Evolutionary conservation across 1,284 basidiomycete genomes (phyloP).

Genomic region (Paramarasmius palmivorus): DNA sequence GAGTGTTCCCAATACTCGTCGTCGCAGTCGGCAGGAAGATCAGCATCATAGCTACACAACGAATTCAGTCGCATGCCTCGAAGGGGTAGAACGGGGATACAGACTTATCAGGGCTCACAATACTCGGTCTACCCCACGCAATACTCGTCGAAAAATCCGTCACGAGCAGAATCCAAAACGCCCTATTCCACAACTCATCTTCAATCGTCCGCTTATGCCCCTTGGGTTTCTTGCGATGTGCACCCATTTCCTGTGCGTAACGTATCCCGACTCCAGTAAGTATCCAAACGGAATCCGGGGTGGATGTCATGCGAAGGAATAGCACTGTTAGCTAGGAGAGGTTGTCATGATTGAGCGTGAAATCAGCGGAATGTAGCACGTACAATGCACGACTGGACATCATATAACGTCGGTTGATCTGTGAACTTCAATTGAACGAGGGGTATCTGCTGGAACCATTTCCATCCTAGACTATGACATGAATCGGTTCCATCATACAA

Average conservation of each 20-base stretch:
- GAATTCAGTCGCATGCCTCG: neutral
- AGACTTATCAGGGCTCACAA: conserved; percentile 52
- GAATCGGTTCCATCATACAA: conserved; percentile 24
- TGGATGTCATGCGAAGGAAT: conserved; percentile 46
- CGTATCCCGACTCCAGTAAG: conserved; percentile 55
- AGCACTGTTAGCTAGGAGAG: conserved; percentile 31
- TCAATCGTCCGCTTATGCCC: conserved; percentile 29
- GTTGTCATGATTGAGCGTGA: neutral
- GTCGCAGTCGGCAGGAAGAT: conserved; percentile 59
- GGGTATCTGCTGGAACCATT: conserved; percentile 34
- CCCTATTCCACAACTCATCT: conserved; percentile 59
- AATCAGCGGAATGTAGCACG: neutral
- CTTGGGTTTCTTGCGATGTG: conserved; percentile 21
- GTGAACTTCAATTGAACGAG: neutral
- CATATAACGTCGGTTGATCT: neutral
- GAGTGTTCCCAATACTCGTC: conserved; percentile 63
- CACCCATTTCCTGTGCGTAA: conserved; percentile 36
- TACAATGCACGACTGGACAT: conserved; percentile 7
- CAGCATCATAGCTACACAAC: conserved; percentile 52
- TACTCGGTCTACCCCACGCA: conserved; percentile 49
- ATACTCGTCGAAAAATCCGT: conserved; percentile 39
- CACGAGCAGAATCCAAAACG: conserved; percentile 41
- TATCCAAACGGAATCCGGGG: conserved; percentile 54
- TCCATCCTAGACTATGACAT: conserved; percentile 48
- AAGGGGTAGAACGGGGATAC: conserved; percentile 21